Evolutionary conservation across 495 filamentous ascomycete genomes (phyloP).

Genomic region (Penicillium bialowiezense): DNA sequence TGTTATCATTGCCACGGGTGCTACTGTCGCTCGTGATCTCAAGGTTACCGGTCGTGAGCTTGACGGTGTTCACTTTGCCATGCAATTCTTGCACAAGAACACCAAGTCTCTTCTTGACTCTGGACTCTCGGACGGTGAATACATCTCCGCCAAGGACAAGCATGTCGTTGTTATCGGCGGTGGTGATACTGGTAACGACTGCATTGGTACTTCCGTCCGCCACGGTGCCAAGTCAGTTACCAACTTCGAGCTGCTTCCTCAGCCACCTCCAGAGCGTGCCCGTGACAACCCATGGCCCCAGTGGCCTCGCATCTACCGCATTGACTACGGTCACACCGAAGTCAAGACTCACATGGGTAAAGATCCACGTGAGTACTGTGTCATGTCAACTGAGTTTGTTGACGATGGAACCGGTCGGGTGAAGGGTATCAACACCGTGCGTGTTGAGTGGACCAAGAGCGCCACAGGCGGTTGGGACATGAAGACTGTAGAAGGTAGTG

Average conservation of each 20-base stretch:
- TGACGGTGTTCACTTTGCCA: slow-evolving; percentile 94
- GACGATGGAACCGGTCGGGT: slow-evolving; percentile 86
- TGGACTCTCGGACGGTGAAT: slow-evolving; percentile 76
- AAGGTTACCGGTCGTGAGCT: slow-evolving; percentile 90
- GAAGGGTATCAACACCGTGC: slow-evolving; percentile 95
- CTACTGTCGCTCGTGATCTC: slow-evolving; percentile 94
- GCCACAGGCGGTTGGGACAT: slow-evolving; percentile 96
- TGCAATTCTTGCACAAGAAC: slow-evolving; percentile 98
- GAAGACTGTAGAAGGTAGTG: slow-evolving; percentile 93
- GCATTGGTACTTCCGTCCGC: slow-evolving; percentile 96
- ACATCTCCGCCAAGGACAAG: slow-evolving; percentile 97
- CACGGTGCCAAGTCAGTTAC: slow-evolving; percentile 95
- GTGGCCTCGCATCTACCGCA: slow-evolving; percentile 97
- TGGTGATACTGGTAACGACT: slow-evolving; percentile 99
- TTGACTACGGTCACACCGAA: slow-evolving; percentile 96
- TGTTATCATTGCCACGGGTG: slow-evolving; percentile 93
- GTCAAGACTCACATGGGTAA: slow-evolving; percentile 97
- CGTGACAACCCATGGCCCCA: slow-evolving; percentile 99
- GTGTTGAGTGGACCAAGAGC: slow-evolving; percentile 95
- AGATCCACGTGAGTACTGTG: slow-evolving; percentile 96
- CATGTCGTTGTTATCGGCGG: slow-evolving; percentile 97
- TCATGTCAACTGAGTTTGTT: slow-evolving; percentile 98
- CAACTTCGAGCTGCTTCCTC: slow-evolving; percentile 97
- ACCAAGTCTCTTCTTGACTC: slow-evolving; percentile 98
- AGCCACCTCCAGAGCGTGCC: slow-evolving; percentile 90